Evolutionary conservation across 768 basidiomycete species (phyloP).

Genomic region (Phaeolepiota aurea): DNA sequence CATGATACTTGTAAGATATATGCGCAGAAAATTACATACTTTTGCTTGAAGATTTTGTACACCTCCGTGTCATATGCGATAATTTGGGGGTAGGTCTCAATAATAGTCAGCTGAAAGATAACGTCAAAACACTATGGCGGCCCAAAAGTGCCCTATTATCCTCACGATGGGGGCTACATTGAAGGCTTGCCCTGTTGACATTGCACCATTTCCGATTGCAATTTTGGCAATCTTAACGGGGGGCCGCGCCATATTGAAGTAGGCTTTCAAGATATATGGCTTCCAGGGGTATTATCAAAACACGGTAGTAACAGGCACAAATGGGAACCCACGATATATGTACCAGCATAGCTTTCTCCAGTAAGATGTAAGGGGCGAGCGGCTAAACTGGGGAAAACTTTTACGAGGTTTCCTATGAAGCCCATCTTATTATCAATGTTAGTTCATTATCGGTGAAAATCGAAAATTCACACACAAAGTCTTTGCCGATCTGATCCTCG

Average conservation of each 20-base stretch:
- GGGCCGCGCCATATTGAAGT: conserved; percentile 53
- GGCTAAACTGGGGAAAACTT: conserved; percentile 63
- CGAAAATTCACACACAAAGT: conserved; percentile 32
- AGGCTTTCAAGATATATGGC: conserved; percentile 72
- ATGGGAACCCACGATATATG: conserved; percentile 47
- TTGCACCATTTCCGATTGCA: conserved; percentile 62
- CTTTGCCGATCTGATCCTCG: conserved; percentile 58
- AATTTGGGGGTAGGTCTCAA: conserved; percentile 71
- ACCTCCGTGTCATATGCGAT: conserved; percentile 65
- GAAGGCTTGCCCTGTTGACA: conserved; percentile 43
- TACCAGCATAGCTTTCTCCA: conserved; percentile 72
- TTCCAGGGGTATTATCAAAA: conserved; percentile 14
- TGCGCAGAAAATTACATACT: conserved; percentile 34
- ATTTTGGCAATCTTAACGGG: conserved; percentile 64
- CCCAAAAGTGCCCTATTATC: too few species aligned
- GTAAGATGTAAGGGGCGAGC: conserved; percentile 59
- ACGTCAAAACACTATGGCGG: conserved; percentile 2
- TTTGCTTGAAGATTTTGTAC: conserved; percentile 58
- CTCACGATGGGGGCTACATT: too few species aligned
- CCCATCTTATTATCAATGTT: conserved; percentile 45
- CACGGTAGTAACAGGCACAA: conserved; percentile 1
- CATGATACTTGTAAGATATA: background rate
- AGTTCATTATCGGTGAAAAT: background rate
- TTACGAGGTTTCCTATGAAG: conserved; percentile 63
- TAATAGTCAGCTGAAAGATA: conserved; percentile 34